A percentile compares a stretch with the other conserved stretches of the same genome.
phyloP scores from a whole-genome alignment of 768 basidiomycete species.

The Cubamyces sp. region DNA sequence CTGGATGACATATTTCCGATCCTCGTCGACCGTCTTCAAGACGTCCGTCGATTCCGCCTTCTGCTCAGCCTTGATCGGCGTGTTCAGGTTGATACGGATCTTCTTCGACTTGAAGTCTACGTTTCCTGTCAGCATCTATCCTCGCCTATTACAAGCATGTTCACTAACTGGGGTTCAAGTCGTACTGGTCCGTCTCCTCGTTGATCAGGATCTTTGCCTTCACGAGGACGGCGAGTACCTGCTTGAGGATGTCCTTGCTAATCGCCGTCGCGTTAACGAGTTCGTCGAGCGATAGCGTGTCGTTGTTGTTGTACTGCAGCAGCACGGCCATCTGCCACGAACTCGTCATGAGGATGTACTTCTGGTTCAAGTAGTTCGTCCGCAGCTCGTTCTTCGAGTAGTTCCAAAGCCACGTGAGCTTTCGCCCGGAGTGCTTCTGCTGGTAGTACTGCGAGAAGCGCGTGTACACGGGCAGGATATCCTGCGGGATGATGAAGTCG shows the following conservation, averaged over 20 bases:
- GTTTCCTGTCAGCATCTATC: background rate
- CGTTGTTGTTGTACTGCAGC: slow-evolving; percentile 90
- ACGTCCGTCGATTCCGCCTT: slow-evolving; percentile 91
- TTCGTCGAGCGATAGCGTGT: slow-evolving; percentile 83
- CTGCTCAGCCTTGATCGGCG: slow-evolving; percentile 92
- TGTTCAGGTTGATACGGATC: slow-evolving; percentile 88
- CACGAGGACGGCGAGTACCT: slow-evolving; percentile 59
- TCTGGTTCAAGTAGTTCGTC: slow-evolving; percentile 91
- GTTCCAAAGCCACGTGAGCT: slow-evolving; percentile 98
- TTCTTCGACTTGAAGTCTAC: slow-evolving; percentile 91
- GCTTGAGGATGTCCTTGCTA: slow-evolving; percentile 77
- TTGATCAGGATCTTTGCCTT: slow-evolving; percentile 91
- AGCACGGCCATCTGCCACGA: slow-evolving; percentile 96
- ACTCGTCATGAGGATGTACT: slow-evolving; percentile 95
- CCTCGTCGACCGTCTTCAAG: slow-evolving; percentile 93
- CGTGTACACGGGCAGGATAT: slow-evolving; percentile 86
- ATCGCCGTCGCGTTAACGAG: slow-evolving; percentile 79
- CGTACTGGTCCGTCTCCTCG: slow-evolving; percentile 88
- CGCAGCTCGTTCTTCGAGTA: slow-evolving; percentile 96
- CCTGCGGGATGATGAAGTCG: slow-evolving; percentile 87
- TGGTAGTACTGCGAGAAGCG: slow-evolving; percentile 94
- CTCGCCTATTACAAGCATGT: background rate
- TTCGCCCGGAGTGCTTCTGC: slow-evolving; percentile 91
- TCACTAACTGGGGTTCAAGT: slow-evolving; percentile 78
- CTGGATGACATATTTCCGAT: slow-evolving; percentile 95